Evolutionary conservation across 257 asterid genomes (phyloP), one percentile per base, ranked within the genome.

Genomic region (Nyctanthes arbortristis): DNA sequence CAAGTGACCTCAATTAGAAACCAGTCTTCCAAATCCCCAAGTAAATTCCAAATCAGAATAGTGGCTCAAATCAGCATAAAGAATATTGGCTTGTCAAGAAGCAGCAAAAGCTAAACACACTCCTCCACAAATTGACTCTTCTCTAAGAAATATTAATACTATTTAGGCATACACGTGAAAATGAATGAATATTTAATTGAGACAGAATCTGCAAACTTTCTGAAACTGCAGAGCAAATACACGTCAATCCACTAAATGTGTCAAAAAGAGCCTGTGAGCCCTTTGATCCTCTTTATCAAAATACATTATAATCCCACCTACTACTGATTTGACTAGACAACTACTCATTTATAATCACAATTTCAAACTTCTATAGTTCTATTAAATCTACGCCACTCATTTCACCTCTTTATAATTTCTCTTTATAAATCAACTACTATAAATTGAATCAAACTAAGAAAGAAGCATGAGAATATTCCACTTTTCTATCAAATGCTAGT

Each of bases 131-230:
- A 7, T 36, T 14, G 18, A 22, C 16, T 35, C 59, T 69, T 69
- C 47, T 4, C 11, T 29, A 47, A 47, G 27, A 11, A 47, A 22
- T 18, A 47, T 5, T 47, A 47, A 47, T 10, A 47, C 24, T 47
- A 18, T 47, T 47, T 18, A 18, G 18, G 2, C 9, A 3, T 52
- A 52, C 14, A 52, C 59, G 59, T 52, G 1, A 24, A 52, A 20
- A 22, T 1, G 59, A 30, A 52, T 20, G 8, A 30, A 52, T 22
- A 61, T 8, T 30, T 43, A 54, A 43, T 67, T 54, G 63, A 64
- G n/a, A n/a, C n/a, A n/a, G n/a, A n/a, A n/a, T 28, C 34, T 20
- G 60, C 63, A 58, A 34, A 63, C 77, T 25, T 61, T 34, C 58
- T 32, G 61, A 59, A 34, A 33, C 29, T 60, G 31, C 52, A 8